Evolutionary conservation across 441 rosid genomes (phyloP), one percentile per base, ranked within the genome.

Genomic region (Geranium incanum): DNA sequence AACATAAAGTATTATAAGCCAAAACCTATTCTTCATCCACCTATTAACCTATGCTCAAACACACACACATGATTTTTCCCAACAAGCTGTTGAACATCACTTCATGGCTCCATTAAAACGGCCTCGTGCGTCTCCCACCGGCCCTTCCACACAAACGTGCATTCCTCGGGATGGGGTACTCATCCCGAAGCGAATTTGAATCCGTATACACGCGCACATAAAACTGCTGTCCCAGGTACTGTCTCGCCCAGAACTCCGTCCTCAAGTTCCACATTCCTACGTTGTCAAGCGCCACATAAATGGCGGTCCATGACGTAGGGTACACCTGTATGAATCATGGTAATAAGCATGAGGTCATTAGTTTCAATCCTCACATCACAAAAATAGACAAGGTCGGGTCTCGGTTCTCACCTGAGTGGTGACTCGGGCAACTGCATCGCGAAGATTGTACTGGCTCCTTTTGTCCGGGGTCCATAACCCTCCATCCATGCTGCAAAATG

Each of bases 131-230:
- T 38, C 89, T 81, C 48, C 97, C 97, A 9, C 76, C 80, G 13
- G 97, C 99, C 76, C 79, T 80, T 0, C 99, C 99, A 13, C 99
- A 94, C 21, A 92, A 87, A 70, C 80, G 86, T 9, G 97, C 88
- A 69, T 92, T 94, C 87, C 88, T 90, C 0, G 99, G 99, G 68
- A 92, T 87, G 11, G 97, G 97, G 79, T 63, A 92, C 43, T 94
- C 99, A 64, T 94, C 99, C 78, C 99, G 81, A 21, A 89, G 81
- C 0, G 99, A 95, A 18, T 87, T 80, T 3, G 97, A 86, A 16
- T 15, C 62, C 16, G 62, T 55, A 69, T 83, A 74, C 16, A 87
- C 88, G 12, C 88, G 76, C 23, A 84, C 19, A 59, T 87, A 84
- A 9, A 86, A 75, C 73, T 87, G 86, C 80, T 88, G 76, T 70